Percentiles rank a stretch among this genome's conserved stretches.
phyloP scores from a whole-genome alignment of 768 basidiomycete genomes.

The Boletus tomentosulus region DNA sequence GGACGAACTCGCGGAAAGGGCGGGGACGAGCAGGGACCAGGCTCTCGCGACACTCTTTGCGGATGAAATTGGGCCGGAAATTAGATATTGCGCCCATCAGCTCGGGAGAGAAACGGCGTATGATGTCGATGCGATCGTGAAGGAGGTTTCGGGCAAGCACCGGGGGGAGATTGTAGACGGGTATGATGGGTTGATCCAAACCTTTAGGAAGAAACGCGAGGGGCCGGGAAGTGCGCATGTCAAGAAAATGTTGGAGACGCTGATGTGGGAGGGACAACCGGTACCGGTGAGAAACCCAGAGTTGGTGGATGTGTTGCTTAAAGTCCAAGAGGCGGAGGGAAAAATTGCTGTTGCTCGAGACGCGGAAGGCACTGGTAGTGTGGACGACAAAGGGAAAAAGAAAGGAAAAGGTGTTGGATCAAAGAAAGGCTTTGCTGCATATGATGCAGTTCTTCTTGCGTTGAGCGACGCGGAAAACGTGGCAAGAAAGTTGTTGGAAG shows the following conservation, averaged over 20 bases:
- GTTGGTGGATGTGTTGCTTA: conserved; percentile 80
- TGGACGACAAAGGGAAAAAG: conserved; percentile 30
- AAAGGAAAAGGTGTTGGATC: conserved; percentile 42
- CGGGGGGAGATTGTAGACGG: conserved; percentile 60
- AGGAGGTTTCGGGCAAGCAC: conserved; percentile 55
- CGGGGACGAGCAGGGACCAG: conserved; percentile 76
- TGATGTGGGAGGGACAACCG: conserved; percentile 77
- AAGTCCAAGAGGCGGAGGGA: conserved; percentile 73
- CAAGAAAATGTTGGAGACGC: conserved; percentile 52
- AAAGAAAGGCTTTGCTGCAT: conserved; percentile 79
- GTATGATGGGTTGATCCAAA: conserved; percentile 50
- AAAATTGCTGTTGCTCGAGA: conserved; percentile 43
- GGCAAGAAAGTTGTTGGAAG: conserved; percentile 72
- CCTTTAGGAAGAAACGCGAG: conserved; percentile 44
- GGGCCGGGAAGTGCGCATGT: conserved; percentile 34
- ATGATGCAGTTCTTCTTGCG: conserved; percentile 79
- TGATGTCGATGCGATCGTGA: conserved; percentile 72
- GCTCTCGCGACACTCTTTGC: conserved; percentile 80
- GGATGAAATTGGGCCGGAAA: conserved; percentile 87
- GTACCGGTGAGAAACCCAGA: conserved; percentile 89
- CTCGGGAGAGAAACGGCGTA: conserved; percentile 75
- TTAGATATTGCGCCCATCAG: conserved; percentile 89
- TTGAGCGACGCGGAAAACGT: conserved; percentile 89
- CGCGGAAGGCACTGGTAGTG: conserved; percentile 23
- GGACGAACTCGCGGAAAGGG: conserved; percentile 57